Base-by-base conservation (phyloP, 768 basidiomycete genomes). In the Pulveroboletus sp. region DNA sequence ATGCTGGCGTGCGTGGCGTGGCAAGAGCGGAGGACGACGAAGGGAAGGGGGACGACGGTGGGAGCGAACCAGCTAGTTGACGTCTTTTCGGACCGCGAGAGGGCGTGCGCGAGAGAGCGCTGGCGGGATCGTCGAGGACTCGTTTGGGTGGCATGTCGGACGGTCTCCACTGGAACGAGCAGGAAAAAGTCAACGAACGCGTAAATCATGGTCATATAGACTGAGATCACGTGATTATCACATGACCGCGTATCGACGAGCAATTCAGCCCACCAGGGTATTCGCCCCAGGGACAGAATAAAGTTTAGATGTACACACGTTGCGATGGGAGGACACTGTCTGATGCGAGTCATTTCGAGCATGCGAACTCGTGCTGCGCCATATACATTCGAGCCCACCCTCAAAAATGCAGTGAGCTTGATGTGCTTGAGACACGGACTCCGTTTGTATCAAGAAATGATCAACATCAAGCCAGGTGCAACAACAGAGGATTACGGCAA, bases 1-100 rank as follows among this genome's bases (percentile, higher is more conserved):
- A 56, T 15, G 65, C 54, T 1, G 76, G 73, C 3, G 75, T 76
- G 50, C 67, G 67, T 3, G 72, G 62, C 0, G 72, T 64, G 24
- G 67, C 58, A 32, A 58, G 58, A 5, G 49, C 51, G 27, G 60
- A 60, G 15, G 60, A 63, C 31, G 60, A 57, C 8, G 66, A 59
- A 5, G 67, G 52, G 43, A 68, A 30, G 21, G 70, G 57, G 15
- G 62, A 63, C 32, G 67, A 61, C 0, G 64, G 60, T 3, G 68
- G 64, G 2, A 59, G 64, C 21, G 66, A 53, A 9, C 45, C 45
- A 21, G 31, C 26, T 24, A 59, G 17, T 14, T 57, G 61, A 6
- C 60, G 60, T 35, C 57, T 56, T 43, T 66, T 70, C 30, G 65
- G 66, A 8, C 59, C 63, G 17, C 58, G 69, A 18, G 65, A 57